These are phyloP conservation scores for Neurospora sublineolata DNA, from an alignment of 495 filamentous ascomycete genomes.

Conservation along the genomic window DNA sequence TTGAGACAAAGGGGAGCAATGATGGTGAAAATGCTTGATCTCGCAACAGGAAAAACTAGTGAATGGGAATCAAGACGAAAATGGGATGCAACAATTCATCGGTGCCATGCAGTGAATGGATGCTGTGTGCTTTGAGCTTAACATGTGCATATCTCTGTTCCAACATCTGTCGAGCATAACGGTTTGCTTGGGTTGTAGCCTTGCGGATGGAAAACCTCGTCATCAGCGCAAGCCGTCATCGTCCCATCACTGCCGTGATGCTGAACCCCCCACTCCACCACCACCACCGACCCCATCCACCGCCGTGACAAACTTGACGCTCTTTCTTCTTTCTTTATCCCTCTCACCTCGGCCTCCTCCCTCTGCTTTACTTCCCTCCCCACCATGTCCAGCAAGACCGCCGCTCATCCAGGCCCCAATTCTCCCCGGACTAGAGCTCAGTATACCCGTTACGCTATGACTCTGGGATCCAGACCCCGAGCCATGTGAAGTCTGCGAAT, in stretches of 20 bases:
- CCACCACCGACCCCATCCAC: slow-evolving; percentile 1
- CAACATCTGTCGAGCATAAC: no score
- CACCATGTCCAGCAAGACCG: background rate
- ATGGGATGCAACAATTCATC: no score
- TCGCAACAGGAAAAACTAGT: background rate
- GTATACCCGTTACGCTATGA: slow-evolving; percentile 16
- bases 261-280: background rate
- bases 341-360: slow-evolving; percentile 15
- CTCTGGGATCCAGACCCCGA: background rate
- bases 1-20: no score
- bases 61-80: background rate
- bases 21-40: no score
- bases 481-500: background rate
- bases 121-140: no score
- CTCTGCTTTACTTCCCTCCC: slow-evolving; percentile 24
- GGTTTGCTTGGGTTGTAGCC: no score
- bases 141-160: no score
- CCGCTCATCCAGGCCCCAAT: slow-evolving; percentile 3
- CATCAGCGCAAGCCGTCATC: no score
- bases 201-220: no score
- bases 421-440: slow-evolving; percentile 35
- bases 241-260: background rate
- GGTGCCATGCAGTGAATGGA: no score
- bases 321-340: slow-evolving; percentile 41
- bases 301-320: slow-evolving; percentile 39